Percentiles rank a stretch among this genome's conserved stretches.
These are phyloP conservation scores for Aspergillus carbonarius DNA, from an alignment of 2,329 filamentous ascomycete genomes.

Conservation along the genomic window DNA sequence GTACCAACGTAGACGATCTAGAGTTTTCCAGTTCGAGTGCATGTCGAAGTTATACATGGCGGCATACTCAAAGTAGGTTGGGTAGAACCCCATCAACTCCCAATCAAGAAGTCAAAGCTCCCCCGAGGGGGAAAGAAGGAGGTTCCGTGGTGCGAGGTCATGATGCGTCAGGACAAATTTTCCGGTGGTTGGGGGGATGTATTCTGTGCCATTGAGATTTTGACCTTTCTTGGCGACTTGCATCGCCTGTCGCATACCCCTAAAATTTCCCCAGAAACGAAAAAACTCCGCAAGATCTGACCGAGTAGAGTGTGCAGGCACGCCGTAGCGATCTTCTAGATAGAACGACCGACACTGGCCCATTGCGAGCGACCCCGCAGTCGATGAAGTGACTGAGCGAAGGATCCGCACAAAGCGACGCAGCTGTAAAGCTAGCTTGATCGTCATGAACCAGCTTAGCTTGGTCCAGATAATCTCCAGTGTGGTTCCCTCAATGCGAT, in stretches of 20 bases:
- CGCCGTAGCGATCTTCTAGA: conserved; percentile 23
- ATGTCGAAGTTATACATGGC: conserved; percentile 19
- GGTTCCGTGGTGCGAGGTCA: conserved; percentile 21
- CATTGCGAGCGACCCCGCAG: conserved; percentile 20
- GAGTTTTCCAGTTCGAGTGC: conserved; percentile 9
- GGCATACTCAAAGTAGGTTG: conserved; percentile 18
- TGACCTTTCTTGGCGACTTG: conserved; percentile 9
- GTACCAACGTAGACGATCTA: conserved; percentile 66
- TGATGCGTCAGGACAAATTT: conserved; percentile 20
- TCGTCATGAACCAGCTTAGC: conserved; percentile 20
- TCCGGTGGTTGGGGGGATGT: neutral
- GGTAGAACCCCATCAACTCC: conserved; percentile 20
- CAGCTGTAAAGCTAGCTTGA: conserved; percentile 23
- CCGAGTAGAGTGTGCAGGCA: conserved; percentile 17
- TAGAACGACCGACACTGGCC: conserved; percentile 19
- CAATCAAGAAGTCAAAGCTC: conserved; percentile 18
- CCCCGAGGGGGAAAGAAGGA: conserved; percentile 17
- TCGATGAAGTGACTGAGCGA: conserved; percentile 20
- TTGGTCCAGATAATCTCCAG: conserved; percentile 19
- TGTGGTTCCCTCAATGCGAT: conserved; percentile 20
- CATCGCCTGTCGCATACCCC: conserved; percentile 10
- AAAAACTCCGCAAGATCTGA: conserved; percentile 19
- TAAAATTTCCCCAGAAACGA: conserved; percentile 24
- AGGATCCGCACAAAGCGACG: conserved; percentile 18
- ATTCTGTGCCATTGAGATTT: neutral